phyloP scores from a whole-genome alignment of 1,284 basidiomycete species.

The Ceratobasidium sp. region DNA sequence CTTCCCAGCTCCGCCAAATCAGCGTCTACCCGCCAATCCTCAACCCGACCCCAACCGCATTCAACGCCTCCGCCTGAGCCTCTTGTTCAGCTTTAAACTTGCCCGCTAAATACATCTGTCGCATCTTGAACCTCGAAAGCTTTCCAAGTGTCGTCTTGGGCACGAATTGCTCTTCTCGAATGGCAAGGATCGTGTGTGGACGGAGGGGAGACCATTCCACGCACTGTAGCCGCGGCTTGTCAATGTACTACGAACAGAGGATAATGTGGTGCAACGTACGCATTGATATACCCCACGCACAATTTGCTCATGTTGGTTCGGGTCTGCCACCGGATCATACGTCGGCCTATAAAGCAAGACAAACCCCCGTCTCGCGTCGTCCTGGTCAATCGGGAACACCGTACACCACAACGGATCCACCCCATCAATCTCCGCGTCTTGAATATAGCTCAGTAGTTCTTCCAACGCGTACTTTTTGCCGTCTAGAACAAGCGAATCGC shows the following conservation, averaged over 20 bases:
- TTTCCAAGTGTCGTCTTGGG: conserved; percentile 36
- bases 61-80: not conserved
- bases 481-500: conserved; percentile 18
- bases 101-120: conserved; percentile 18
- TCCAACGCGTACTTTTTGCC: conserved; percentile 25
- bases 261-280: not conserved
- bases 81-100: not conserved
- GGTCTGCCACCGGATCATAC: not conserved
- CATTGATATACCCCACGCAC: not conserved
- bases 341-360: conserved; percentile 11
- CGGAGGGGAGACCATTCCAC: conserved; percentile 29
- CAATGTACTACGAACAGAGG: not conserved
- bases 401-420: conserved; percentile 20
- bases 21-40: not conserved
- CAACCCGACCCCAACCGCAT: not conserved
- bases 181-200: conserved; percentile 16
- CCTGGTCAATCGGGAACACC: conserved; percentile 8
- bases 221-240: not conserved
- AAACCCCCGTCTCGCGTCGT: not conserved
- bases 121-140: conserved; percentile 28
- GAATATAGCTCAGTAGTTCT: not conserved
- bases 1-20: no score
- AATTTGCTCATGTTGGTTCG: not conserved
- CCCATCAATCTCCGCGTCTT: conserved; percentile 22
- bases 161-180: conserved; percentile 28